Conservation (phyloP, 228 moss, liverwort and hornwort genomes). For the Sphagnum magellanicum region DNA sequence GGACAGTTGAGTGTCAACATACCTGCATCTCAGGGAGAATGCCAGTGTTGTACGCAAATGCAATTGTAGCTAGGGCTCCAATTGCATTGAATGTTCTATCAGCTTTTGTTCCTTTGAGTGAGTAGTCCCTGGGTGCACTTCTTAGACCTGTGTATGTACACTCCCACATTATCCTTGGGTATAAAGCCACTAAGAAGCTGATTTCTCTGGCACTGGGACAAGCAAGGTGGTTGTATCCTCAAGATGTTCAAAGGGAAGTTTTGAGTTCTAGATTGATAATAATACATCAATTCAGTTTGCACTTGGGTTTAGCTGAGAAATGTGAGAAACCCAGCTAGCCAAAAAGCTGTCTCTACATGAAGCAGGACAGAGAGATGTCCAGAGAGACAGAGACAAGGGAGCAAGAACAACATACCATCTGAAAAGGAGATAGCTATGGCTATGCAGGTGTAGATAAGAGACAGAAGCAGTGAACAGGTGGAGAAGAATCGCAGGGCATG, state of each 20-base stretch:
- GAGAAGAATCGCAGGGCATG: conserved; percentile 36
- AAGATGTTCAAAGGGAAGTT: too few relatives aligned
- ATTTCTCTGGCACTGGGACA: too few relatives aligned
- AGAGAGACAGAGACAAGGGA: neutral
- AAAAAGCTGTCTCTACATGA: too few relatives aligned
- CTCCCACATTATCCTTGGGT: neutral
- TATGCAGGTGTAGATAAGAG: conserved; percentile 20
- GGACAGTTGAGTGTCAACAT: neutral
- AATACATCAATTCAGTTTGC: too few relatives aligned
- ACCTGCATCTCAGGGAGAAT: conserved; percentile 61
- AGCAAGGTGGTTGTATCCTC: too few relatives aligned
- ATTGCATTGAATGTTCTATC: conserved; percentile 22
- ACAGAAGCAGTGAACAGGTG: conserved; percentile 17
- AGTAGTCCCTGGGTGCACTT: conserved; percentile 30
- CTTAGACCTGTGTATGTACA: neutral
- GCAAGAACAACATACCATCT: conserved; percentile 19
- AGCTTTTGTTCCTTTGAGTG: conserved; percentile 4
- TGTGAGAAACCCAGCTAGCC: too few relatives aligned
- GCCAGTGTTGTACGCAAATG: conserved; percentile 48
- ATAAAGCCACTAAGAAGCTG: too few relatives aligned
- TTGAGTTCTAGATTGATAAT: too few relatives aligned
- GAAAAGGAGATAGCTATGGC: conserved; percentile 16
- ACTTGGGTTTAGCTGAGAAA: too few relatives aligned
- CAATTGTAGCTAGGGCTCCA: conserved; percentile 39
- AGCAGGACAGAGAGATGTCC: neutral